A percentile compares a stretch with the other conserved stretches of the same genome.
Evolutionary conservation across 2,329 filamentous ascomycete species (phyloP).

Genomic region (Elsinoe australis): DNA sequence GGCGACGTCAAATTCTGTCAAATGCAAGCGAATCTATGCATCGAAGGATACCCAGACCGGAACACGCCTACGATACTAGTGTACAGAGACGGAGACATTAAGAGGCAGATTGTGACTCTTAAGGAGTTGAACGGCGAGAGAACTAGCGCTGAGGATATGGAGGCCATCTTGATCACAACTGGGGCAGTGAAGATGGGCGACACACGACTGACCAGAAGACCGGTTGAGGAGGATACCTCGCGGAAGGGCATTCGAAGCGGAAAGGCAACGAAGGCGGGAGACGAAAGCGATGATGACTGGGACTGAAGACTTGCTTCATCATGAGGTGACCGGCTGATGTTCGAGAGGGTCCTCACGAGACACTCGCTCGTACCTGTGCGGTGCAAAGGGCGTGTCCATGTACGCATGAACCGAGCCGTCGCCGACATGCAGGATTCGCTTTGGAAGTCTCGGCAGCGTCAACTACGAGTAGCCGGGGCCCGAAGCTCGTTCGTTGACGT

Average conservation of each 20-base stretch:
- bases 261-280: conserved; percentile 43
- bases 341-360: too few relatives aligned
- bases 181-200: conserved; percentile 74
- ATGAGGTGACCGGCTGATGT: background rate
- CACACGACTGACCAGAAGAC: conserved; percentile 58
- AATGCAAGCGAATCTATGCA: conserved; percentile 84
- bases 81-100: conserved; percentile 88
- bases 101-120: conserved; percentile 84
- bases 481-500: too few relatives aligned
- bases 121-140: conserved; percentile 65
- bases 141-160: conserved; percentile 66
- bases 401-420: too few relatives aligned
- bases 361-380: too few relatives aligned
- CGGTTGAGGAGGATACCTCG: conserved; percentile 52
- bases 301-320: conserved; percentile 39
- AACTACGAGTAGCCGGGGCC: too few relatives aligned
- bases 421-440: too few relatives aligned
- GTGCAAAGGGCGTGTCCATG: too few relatives aligned
- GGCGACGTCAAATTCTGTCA: conserved; percentile 97
- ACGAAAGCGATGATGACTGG: conserved; percentile 54
- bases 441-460: too few relatives aligned
- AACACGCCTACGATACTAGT: conserved; percentile 93
- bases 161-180: conserved; percentile 71
- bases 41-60: conserved; percentile 89
- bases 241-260: conserved; percentile 49